Conservation (phyloP, 2,329 filamentous ascomycete species). For the Verticillium nubilum region DNA sequence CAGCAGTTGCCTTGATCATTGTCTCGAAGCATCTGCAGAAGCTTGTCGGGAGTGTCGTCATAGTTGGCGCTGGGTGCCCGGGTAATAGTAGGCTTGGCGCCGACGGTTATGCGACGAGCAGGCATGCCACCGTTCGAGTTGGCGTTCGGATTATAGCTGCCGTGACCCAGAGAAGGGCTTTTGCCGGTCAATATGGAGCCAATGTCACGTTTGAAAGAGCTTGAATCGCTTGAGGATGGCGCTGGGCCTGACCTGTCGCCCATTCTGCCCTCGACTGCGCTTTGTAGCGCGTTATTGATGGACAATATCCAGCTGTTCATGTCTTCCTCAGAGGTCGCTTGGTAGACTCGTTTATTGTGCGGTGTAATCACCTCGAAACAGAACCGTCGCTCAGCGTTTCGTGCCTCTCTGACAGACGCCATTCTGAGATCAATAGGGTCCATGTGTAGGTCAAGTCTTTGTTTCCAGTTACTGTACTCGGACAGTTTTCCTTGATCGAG, state of each 20-base stretch:
- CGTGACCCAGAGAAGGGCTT: slow-evolving; percentile 62
- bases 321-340: slow-evolving; percentile 95
- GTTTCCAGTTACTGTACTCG: slow-evolving; percentile 99
- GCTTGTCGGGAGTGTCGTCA: slow-evolving; percentile 78
- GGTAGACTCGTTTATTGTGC: slow-evolving; percentile 91
- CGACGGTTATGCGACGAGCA: slow-evolving; percentile 82
- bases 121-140: slow-evolving; percentile 52
- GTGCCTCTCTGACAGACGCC: slow-evolving; percentile 92
- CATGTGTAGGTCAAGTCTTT: slow-evolving; percentile 93
- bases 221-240: slow-evolving; percentile 38
- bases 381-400: slow-evolving; percentile 89
- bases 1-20: slow-evolving; percentile 88
- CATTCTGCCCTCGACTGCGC: slow-evolving; percentile 80
- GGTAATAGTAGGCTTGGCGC: slow-evolving; percentile 70
- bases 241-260: slow-evolving; percentile 42
- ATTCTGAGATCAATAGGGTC: slow-evolving; percentile 95
- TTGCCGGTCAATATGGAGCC: slow-evolving; percentile 92
- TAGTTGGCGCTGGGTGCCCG: slow-evolving; percentile 65
- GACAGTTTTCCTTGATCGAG: slow-evolving; percentile 94
- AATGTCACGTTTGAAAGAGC: slow-evolving; percentile 73
- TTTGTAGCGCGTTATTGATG: slow-evolving; percentile 96
- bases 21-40: slow-evolving; percentile 82
- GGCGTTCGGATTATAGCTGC: slow-evolving; percentile 43
- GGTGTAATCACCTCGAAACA: slow-evolving; percentile 99
- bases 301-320: slow-evolving; percentile 95